Conservation (phyloP, 345 rosid genomes). For the Geranium rotundifolium region DNA sequence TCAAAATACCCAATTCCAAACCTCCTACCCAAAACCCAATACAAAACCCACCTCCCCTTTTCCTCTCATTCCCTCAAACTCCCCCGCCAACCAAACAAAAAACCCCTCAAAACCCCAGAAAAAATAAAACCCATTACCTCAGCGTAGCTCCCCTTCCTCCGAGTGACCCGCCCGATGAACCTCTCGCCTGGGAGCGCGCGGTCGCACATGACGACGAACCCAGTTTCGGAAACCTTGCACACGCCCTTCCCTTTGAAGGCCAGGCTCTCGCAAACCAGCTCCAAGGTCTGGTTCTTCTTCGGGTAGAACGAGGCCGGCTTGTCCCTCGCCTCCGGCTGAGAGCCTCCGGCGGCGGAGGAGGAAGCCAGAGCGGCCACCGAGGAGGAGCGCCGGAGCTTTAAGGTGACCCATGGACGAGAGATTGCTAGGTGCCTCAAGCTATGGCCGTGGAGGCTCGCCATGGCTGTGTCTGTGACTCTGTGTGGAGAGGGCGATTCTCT, state of each 20-base stretch:
- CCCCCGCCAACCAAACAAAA: no score
- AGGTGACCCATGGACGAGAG: conserved; percentile 6
- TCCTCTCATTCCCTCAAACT: no score
- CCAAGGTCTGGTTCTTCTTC: conserved; percentile 64
- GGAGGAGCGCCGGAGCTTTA: background rate
- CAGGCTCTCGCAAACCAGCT: conserved; percentile 73
- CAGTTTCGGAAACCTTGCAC: conserved; percentile 69
- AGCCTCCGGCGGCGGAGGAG: conserved; percentile 9
- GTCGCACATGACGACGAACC: conserved; percentile 78
- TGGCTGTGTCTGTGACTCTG: background rate
- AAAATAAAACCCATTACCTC: conserved; percentile 41
- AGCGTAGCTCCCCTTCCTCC: conserved; percentile 68
- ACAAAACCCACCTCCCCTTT: no score
- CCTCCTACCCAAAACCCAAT: no score
- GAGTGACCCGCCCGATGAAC: conserved; percentile 75
- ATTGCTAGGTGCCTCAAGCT: background rate
- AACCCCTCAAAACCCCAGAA: background rate
- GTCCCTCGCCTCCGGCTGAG: background rate
- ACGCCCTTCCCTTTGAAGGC: conserved; percentile 89
- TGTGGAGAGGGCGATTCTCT: no score
- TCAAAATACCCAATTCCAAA: no score
- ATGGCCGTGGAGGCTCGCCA: conserved; percentile 5
- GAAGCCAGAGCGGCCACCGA: conserved; percentile 5
- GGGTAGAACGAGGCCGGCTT: conserved; percentile 48
- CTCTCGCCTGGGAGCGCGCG: conserved; percentile 91